Evolutionary conservation across 805 yeast genomes (phyloP).

Genomic region (Schwanniomyces pseudopolymorphus): DNA sequence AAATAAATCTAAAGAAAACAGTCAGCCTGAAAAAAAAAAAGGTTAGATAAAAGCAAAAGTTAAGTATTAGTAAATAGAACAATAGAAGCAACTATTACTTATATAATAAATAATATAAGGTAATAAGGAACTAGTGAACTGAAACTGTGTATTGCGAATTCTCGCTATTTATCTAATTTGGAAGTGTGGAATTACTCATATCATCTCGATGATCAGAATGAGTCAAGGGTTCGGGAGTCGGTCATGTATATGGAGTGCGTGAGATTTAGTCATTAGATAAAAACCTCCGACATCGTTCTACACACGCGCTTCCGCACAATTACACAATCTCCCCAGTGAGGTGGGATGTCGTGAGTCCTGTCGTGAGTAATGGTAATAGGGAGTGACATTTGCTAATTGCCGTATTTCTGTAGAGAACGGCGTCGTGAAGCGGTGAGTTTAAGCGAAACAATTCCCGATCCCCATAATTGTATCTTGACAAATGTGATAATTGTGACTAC

Average conservation of each 20-base stretch:
- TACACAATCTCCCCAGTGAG: no score
- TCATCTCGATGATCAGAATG: background rate
- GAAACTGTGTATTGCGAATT: background rate
- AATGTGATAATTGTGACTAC: background rate
- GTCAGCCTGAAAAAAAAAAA: background rate
- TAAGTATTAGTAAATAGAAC: background rate
- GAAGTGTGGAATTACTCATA: background rate
- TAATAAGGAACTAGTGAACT: background rate
- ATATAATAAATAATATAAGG: constrained; percentile 1
- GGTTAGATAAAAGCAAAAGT: background rate
- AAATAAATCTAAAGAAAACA: background rate
- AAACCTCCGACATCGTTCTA: background rate
- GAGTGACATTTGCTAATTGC: no score
- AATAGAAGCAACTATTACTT: background rate
- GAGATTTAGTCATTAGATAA: background rate
- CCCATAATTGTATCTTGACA: no score
- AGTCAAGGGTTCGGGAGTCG: background rate
- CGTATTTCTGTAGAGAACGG: no score
- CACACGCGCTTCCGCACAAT: background rate
- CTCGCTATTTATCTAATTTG: background rate
- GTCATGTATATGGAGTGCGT: background rate
- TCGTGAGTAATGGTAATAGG: no score
- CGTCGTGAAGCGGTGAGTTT: no score
- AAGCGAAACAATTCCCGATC: no score
- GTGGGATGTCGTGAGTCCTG: no score